Evolutionary conservation across 2,329 filamentous ascomycete species (phyloP).

Genomic region (Cladosporium austrohemisphaericum): DNA sequence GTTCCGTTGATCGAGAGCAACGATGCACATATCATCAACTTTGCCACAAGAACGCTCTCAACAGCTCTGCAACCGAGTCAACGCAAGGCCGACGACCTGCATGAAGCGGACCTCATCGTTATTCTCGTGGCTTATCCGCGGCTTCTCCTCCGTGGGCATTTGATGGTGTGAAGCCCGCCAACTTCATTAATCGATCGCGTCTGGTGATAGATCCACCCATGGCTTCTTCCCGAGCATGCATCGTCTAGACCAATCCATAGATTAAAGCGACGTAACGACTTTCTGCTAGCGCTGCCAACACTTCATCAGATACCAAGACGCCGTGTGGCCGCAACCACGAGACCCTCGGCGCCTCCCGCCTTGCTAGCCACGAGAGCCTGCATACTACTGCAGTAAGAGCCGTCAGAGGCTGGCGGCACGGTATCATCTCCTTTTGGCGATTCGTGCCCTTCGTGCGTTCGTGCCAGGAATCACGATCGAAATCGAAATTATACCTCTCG

Average conservation of each 20-base stretch:
- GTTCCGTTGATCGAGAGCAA: too few relatives aligned
- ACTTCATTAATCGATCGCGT: slow-evolving; percentile 3
- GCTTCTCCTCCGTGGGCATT: too few relatives aligned
- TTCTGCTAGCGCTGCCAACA: slow-evolving; percentile 10
- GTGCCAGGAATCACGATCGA: background rate
- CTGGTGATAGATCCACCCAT: too few relatives aligned
- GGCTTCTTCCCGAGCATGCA: too few relatives aligned
- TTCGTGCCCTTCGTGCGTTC: background rate
- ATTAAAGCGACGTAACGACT: background rate
- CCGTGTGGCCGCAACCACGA: slow-evolving; percentile 4
- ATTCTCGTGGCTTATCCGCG: too few relatives aligned
- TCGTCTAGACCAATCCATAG: background rate
- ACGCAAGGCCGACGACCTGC: too few relatives aligned
- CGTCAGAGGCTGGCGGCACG: slow-evolving; percentile 11
- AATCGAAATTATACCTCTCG: background rate
- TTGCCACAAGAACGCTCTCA: too few relatives aligned
- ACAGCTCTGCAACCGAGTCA: too few relatives aligned
- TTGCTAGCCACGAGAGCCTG: slow-evolving; percentile 7
- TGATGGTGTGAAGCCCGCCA: background rate
- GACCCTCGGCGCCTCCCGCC: slow-evolving; percentile 10
- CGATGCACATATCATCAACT: too few relatives aligned
- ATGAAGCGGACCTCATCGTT: too few relatives aligned
- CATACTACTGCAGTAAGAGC: slow-evolving; percentile 12
- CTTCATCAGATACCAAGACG: slow-evolving; percentile 2
- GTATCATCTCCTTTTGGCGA: slow-evolving; percentile 1